These are phyloP conservation scores for Blumeria graminis DNA, from an alignment of 2,329 filamentous ascomycete species.

Conservation along the genomic window DNA sequence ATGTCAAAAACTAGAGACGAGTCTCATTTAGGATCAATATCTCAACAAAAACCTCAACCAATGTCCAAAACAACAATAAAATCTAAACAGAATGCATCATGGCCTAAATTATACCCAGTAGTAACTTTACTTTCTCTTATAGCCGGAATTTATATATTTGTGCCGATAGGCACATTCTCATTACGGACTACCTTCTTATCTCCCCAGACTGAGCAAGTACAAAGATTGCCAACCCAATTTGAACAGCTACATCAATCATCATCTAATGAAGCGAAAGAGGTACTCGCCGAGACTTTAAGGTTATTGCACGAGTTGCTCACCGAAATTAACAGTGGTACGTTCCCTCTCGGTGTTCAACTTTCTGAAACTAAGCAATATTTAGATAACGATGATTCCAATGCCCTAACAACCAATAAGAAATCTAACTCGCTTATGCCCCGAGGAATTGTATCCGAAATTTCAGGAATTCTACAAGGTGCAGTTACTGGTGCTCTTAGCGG, in stretches of 20 bases:
- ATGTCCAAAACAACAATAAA: too few species aligned
- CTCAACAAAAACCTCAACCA: too few species aligned
- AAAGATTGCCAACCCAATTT: neutral
- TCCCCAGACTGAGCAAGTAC: neutral
- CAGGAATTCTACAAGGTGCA: constrained; percentile 1
- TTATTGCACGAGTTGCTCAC: neutral
- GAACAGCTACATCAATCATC: neutral
- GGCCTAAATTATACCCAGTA: too few species aligned
- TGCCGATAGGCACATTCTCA: neutral
- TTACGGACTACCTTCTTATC: neutral
- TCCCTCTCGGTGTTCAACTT: neutral
- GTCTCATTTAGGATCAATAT: too few species aligned
- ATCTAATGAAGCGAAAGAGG: neutral
- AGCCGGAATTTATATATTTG: neutral
- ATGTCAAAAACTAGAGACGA: too few species aligned
- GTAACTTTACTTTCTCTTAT: neutral
- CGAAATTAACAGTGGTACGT: neutral
- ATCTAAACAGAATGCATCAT: too few species aligned
- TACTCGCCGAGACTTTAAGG: neutral
- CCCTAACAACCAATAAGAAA: neutral
- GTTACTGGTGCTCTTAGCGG: neutral
- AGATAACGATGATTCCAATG: neutral
- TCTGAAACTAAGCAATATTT: neutral
- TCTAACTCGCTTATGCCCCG: neutral
- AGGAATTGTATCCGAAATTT: constrained; percentile 3